Percentiles rank a stretch among this genome's conserved stretches.
phyloP scores from a whole-genome alignment of 352 stramenopile species.

The Phytopythium montanum region DNA sequence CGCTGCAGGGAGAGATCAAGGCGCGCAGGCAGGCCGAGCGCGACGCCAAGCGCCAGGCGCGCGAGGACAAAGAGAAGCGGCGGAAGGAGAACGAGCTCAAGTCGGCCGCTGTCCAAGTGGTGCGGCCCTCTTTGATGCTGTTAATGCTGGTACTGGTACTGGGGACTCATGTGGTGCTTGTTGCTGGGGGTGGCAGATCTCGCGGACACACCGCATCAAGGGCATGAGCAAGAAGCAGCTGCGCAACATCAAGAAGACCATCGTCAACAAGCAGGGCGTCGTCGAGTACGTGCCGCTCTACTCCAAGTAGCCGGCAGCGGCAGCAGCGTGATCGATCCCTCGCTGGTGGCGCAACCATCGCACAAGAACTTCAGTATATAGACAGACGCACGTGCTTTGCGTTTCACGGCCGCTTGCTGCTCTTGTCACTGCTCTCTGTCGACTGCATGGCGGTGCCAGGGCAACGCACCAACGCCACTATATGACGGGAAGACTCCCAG shows the following conservation, averaged over 20 bases:
- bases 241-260: conserved; percentile 90
- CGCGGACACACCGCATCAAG: conserved; percentile 85
- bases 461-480: too few relatives aligned
- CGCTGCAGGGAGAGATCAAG: conserved; percentile 82
- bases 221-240: conserved; percentile 93
- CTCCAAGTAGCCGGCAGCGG: conserved; percentile 50
- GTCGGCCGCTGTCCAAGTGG: conserved; percentile 82
- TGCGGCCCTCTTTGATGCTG: conserved; percentile 27
- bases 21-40: conserved; percentile 61
- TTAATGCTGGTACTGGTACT: conserved; percentile 10
- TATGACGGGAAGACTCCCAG: too few relatives aligned
- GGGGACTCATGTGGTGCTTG: not conserved
- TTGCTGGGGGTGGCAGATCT: conserved; percentile 51
- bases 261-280: conserved; percentile 89
- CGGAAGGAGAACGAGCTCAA: conserved; percentile 90
- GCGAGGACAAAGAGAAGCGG: conserved; percentile 86
- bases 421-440: too few relatives aligned
- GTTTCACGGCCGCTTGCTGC: too few relatives aligned
- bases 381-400: too few relatives aligned
- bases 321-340: not conserved
- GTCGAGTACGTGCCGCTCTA: conserved; percentile 88
- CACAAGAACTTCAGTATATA: too few relatives aligned
- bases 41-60: conserved; percentile 67
- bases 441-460: too few relatives aligned
- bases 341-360: too few relatives aligned